phyloP scores from a whole-genome alignment of 2,329 filamentous ascomycete genomes.

The Epichloe sp. region DNA sequence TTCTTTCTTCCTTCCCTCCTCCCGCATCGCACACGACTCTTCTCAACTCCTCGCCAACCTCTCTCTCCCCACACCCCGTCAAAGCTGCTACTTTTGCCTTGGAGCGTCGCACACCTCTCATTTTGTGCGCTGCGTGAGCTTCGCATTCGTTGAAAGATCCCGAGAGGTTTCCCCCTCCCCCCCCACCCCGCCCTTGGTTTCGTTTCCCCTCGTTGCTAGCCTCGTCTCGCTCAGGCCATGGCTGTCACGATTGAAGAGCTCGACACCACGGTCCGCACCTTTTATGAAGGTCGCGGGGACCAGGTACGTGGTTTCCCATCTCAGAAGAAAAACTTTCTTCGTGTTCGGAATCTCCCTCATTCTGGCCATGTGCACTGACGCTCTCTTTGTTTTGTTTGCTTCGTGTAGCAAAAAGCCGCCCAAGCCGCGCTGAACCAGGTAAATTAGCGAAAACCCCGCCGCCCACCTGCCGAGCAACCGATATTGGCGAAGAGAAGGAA shows the following conservation, averaged over 20 bases:
- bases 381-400: constrained; percentile 17
- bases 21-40: constrained; percentile 5
- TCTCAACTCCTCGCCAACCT: neutral
- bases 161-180: constrained; percentile 8
- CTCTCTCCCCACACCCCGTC: neutral
- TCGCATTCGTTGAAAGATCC: constrained; percentile 8
- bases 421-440: constrained; percentile 89
- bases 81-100: constrained; percentile 3
- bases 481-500: neutral
- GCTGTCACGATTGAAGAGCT: constrained; percentile 77
- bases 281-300: constrained; percentile 89
- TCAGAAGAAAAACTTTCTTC: neutral
- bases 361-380: constrained; percentile 20
- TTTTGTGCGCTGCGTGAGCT: constrained; percentile 15
- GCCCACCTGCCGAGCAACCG: neutral
- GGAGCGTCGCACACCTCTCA: constrained; percentile 12
- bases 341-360: neutral
- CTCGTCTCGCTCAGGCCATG: constrained; percentile 33
- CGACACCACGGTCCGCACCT: constrained; percentile 89
- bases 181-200: constrained; percentile 15
- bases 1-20: constrained; percentile 4
- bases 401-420: constrained; percentile 79
- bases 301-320: constrained; percentile 46
- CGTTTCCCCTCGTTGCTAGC: constrained; percentile 17
- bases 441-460: constrained; percentile 13